Evolutionary conservation across 2,329 filamentous ascomycete species (phyloP).

Genomic region (Fusarium setosum): DNA sequence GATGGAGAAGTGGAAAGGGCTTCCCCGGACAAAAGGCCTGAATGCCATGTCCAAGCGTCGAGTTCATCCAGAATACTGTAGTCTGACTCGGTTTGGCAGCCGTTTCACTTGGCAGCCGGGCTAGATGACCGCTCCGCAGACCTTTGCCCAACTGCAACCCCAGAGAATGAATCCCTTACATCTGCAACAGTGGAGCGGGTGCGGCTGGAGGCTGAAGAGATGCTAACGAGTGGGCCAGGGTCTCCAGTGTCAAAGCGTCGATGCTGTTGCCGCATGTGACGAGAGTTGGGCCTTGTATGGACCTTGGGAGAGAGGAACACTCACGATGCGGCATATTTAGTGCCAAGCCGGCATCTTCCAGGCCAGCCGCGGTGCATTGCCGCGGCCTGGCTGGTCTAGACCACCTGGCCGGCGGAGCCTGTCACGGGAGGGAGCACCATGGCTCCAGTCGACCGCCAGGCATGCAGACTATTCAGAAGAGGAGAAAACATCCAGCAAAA

Average conservation of each 20-base stretch:
- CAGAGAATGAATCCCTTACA: constrained; percentile 5
- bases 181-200: background rate
- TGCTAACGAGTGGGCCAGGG: background rate
- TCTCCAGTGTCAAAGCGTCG: constrained; percentile 23
- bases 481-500: background rate
- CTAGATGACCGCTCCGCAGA: constrained; percentile 4
- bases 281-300: background rate
- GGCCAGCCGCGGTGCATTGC: constrained; percentile 12
- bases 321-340: constrained; percentile 7
- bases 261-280: constrained; percentile 10
- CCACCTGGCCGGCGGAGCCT: constrained; percentile 2
- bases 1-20: background rate
- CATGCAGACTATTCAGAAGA: constrained; percentile 16
- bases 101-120: constrained; percentile 15
- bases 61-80: constrained; percentile 3
- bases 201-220: constrained; percentile 8
- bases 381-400: constrained; percentile 5
- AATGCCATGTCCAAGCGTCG: constrained; percentile 9
- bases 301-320: background rate
- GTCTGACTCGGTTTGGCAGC: constrained; percentile 8
- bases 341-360: constrained; percentile 3
- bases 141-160: background rate
- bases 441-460: background rate
- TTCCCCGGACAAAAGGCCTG: background rate
- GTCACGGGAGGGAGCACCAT: constrained; percentile 5